Evolutionary conservation across 306 rosid genomes (phyloP).

Genomic region (Fagus sylvatica): DNA sequence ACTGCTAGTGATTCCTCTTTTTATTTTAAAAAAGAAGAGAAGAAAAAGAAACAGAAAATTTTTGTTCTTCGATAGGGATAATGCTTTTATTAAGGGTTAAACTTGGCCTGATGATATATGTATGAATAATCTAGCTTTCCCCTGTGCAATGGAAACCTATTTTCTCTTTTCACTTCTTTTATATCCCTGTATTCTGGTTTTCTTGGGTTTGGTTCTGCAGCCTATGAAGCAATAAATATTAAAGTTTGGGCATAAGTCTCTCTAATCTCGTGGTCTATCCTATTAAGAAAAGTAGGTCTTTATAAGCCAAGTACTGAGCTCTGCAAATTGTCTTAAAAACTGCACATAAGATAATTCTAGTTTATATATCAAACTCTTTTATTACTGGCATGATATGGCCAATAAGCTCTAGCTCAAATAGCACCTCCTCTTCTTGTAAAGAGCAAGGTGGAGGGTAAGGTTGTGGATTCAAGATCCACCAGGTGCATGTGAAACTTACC

Average conservation of each 20-base stretch:
- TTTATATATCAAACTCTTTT: slow-evolving; percentile 7
- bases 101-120: background rate
- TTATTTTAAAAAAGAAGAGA: background rate
- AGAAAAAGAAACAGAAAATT: background rate
- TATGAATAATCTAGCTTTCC: background rate
- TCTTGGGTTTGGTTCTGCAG: background rate
- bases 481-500: too few relatives aligned
- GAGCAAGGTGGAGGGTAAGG: too few relatives aligned
- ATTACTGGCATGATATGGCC: slow-evolving; percentile 1
- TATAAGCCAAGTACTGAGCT: background rate
- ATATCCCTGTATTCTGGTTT: background rate
- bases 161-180: background rate
- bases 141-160: background rate
- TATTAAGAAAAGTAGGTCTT: background rate
- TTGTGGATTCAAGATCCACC: too few relatives aligned
- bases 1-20: too few relatives aligned
- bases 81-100: background rate
- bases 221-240: background rate
- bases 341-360: slow-evolving; percentile 4
- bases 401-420: too few relatives aligned
- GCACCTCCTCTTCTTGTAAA: too few relatives aligned
- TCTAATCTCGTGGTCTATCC: background rate
- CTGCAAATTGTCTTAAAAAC: slow-evolving; percentile 15
- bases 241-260: background rate
- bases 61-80: background rate